Evolutionary conservation across 1,284 basidiomycete species (phyloP), one percentile per base, ranked within the genome.

Genomic region (Boletus albobrunnescens): DNA sequence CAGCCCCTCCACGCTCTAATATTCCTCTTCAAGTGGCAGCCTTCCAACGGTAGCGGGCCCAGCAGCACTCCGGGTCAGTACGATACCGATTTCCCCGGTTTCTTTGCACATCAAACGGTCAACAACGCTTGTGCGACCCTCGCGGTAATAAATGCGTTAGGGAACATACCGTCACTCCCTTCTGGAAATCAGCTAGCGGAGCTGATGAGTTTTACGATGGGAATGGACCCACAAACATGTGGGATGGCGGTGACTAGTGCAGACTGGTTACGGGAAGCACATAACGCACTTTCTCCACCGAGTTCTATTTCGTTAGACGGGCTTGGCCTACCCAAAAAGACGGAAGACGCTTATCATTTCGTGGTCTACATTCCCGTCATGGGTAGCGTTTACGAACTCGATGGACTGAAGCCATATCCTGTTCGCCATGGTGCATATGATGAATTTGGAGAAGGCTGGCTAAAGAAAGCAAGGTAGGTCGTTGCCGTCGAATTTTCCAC

Each of bases 101-200:
- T 92, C 70, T 94, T 94, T 64, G 89, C 90, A 1, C 87, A 93
- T 60, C 91, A 94, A 68, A 89, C 91, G 41, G 91, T 95, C 57
- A 92, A 94, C 71, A 96, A 96, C 59, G 90, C 91, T 5, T 95
- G 93, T 60, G 92, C 91, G 12, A 94, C 92, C 12, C 74, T 97
- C 36, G 93, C 94, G 1, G 90, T 96, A 17, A 72, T 96, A 52
- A 97, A 97, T 64, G 91, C 91, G 22, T 75, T 93, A n/a, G 88
- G 91, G 59, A 95, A 95, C 67, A 87, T 95, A 52, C 80, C 81
- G 1, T 77, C 78, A 5, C 75, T 92, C 19, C 68, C 73, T 32
- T 78, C 78, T 49, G 89, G 91, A 8, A 60, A 77, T 4, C 85
- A 91, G 61, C 75, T 96, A 7, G 69, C 74, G 16, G 86, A 93